Base-by-base conservation (phyloP, 352 stramenopile species). In the Phytopythium oedochilum region DNA sequence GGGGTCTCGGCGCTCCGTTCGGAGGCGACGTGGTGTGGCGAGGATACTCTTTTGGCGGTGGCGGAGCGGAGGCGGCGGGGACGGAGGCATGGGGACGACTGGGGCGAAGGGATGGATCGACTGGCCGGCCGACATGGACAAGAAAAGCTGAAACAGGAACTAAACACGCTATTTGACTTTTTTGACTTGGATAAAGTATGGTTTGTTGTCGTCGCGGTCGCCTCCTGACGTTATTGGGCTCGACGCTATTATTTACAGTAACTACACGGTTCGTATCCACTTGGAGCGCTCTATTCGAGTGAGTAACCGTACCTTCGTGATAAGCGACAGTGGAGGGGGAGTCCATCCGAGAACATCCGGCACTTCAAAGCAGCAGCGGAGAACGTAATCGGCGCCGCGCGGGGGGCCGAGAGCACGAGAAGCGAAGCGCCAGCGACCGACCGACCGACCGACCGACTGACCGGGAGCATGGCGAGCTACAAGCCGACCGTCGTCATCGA, bases 401-500 rank as follows among this genome's bases (percentile, higher is more conserved):
- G 39, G 39, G 11, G 20, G 20, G 10, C 39, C n/a, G n/a, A n/a
- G 10, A 39, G n/a, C n/a, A 23, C 39, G 3, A 25, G 39, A 45
- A 7, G 39, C 39, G 34, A 17, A 35, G 17, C 20, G 6, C 14
- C 23, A 49, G 26, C 23, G 23, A 31, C 14, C 23, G 14, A 31
- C 28, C 25, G 44, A 38, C 17, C 29, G 44, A 6, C 42, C 42
- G 42, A 48, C 22, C 26, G 45, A 39, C 4, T 11, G 6, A 25
- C 22, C 8, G 18, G 9, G 28, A 9, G 46, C 40, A 88, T 89
- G 79, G 73, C 79, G 58, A 79, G 70, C 40, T 80, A 75, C 58
- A 97, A 97, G 66, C 89, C 93, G n/a, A 86, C 94, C 35, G 88
- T 97, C 39, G 94, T 98, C 34, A 98, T 98, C 66, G 94, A 98